These are phyloP conservation scores for Boletus subluridellus DNA, from an alignment of 1,284 basidiomycete species.

Conservation along the genomic window DNA sequence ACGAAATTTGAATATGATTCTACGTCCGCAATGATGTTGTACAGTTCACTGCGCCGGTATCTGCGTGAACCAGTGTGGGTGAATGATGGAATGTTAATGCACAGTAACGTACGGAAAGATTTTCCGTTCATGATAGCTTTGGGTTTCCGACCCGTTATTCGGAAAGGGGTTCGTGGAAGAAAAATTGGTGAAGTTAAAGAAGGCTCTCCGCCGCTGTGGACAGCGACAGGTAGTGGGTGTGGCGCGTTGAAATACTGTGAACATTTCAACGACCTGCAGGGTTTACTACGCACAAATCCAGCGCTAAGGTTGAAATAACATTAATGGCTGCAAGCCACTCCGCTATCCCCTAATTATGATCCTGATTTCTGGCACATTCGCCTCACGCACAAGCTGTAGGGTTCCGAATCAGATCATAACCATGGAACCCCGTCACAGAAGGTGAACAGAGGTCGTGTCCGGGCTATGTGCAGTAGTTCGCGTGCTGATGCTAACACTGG, in stretches of 20 bases:
- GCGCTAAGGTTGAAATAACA: neutral
- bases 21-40: slow-evolving; percentile 84
- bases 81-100: neutral
- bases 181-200: slow-evolving; percentile 42
- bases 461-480: neutral
- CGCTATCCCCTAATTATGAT: neutral
- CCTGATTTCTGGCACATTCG: neutral
- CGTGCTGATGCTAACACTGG: neutral
- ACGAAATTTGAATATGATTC: slow-evolving; percentile 83
- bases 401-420: neutral
- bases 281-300: neutral
- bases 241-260: slow-evolving; percentile 16
- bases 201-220: slow-evolving; percentile 19
- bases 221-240: neutral
- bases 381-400: neutral
- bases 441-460: neutral
- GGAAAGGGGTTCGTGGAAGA: slow-evolving; percentile 42
- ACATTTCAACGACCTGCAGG: slow-evolving; percentile 14
- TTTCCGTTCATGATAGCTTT: slow-evolving; percentile 59
- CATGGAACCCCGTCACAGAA: neutral
- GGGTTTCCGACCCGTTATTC: slow-evolving; percentile 29
- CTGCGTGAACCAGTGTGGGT: slow-evolving; percentile 40
- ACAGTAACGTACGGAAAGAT: slow-evolving; percentile 70
- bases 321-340: neutral
- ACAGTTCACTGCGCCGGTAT: slow-evolving; percentile 75